Evolutionary conservation across 2,329 filamentous ascomycete species (phyloP), one percentile per base, ranked within the genome.

Genomic region (Sclerotinia sclerotiorum): DNA sequence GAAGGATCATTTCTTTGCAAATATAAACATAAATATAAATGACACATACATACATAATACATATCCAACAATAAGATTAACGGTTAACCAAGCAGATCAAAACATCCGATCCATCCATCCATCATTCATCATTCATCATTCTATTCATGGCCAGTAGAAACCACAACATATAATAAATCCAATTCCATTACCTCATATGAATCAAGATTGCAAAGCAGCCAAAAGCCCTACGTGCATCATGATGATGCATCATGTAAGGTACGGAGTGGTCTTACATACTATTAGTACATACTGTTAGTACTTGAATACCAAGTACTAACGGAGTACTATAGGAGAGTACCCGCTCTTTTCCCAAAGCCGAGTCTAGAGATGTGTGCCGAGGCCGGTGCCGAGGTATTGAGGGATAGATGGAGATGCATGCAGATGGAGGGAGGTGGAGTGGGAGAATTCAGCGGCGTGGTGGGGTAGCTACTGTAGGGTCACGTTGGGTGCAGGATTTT

Each of bases 381-480:
- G 58, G 58, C 58, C 58, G 58, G n/a, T n/a, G n/a, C n/a, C n/a
- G n/a, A 62, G 58, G 58, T 35, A 24, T 49, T 15, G 35, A 15
- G 21, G 13, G 15, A 61, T 46, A 27, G 7, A 21, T 35, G 51
- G 39, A 39, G 35, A 35, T 35, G 35, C 5, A 35, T 39, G 35
- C 2, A 39, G 51, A 29, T 29, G 15, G 29, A 5, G 29, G 17
- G 29, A 15, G 11, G 32, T 62, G 5, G 21, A 35, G 44, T 24
- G n/a, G 19, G 8, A 13, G 44, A 61, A 13, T 32, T 58, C 15
- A 29, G 5, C 27, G 17, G 15, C 7, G 21, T 55, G 19, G 29
- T n/a, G 29, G 52, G 29, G n/a, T n/a, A n/a, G n/a, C n/a, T n/a
- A n/a, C n/a, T n/a, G n/a, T n/a, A n/a, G 52, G 3, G 39, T 42